These are phyloP conservation scores for Nemania abortiva DNA, from an alignment of 2,329 filamentous ascomycete species.

Conservation along the genomic window DNA sequence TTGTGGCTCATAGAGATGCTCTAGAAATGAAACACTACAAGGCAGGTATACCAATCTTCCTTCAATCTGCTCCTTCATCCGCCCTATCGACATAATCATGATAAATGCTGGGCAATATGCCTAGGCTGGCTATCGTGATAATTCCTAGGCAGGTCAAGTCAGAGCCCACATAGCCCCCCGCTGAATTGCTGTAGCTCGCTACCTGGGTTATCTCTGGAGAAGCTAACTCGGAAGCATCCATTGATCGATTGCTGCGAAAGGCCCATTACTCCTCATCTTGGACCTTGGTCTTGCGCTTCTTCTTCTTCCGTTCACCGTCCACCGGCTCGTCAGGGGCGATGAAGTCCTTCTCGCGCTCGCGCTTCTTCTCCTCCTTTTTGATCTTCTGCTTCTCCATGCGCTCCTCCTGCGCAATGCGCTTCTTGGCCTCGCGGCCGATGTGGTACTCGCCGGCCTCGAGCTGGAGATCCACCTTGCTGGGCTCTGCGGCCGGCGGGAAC, in stretches of 20 bases:
- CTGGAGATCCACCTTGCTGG: conserved; percentile 98
- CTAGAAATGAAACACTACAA: background rate
- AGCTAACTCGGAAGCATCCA: background rate
- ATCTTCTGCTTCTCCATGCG: conserved; percentile 85
- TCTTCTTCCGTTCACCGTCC: conserved; percentile 68
- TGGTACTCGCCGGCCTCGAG: conserved; percentile 99
- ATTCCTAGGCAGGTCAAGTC: background rate
- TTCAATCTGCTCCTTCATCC: background rate
- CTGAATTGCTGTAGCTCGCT: background rate
- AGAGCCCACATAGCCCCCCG: background rate
- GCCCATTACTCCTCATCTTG: conserved; percentile 46
- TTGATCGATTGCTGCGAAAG: background rate
- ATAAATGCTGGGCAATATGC: background rate
- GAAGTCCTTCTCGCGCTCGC: conserved; percentile 87
- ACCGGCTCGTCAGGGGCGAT: conserved; percentile 80
- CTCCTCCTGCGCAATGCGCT: conserved; percentile 82
- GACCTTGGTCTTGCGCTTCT: conserved; percentile 71
- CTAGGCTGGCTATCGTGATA: background rate
- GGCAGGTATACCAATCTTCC: background rate
- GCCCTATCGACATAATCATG: background rate
- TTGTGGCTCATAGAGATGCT: background rate
- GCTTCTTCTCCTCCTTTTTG: conserved; percentile 89
- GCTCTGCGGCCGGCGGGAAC: conserved; percentile 95
- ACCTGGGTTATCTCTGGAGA: background rate
- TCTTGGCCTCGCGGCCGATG: conserved; percentile 90